Evolutionary conservation across 2,329 filamentous ascomycete species (phyloP), one percentile per base, ranked within the genome.

Genomic region (Cladosporium sp.): DNA sequence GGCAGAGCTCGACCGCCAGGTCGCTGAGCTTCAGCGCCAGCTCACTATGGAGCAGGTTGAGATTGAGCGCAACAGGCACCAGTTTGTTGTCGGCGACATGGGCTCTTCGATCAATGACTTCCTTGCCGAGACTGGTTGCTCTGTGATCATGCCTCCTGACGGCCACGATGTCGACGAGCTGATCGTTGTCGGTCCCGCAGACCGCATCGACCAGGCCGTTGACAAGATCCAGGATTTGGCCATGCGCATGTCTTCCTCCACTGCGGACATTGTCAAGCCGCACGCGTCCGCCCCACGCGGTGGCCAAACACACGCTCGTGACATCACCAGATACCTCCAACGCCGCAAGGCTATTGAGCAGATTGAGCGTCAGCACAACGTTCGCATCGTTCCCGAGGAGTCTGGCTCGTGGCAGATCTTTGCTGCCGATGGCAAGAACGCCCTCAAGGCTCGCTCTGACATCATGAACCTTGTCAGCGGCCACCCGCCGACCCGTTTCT

Each of bases 11-110:
- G 90, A 96, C 70, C 83, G 83, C 43, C 81, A 85, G 52, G 89
- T 84, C 6, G 81, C 85, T 54, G 80, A 92, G 64, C 80, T 99
- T 18, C 83, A 85, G 58, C 81, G 82, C 53, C 83, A 88, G 65
- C 76, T 97, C 43, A 82, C 85, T 37, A 75, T 93, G 43, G 83
- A 93, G 60, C 85, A 95, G 68, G 75, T 90, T 37, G 81, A 86
- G 5, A 89, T 97, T 60, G 87, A 92, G 68, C 85, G 86, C 55
- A 89, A 89, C 43, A 84, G 89, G 45, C 93, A 97, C 68, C 91
- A 95, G 68, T 97, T 96, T 75, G 93, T 99, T 64, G 84, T 96
- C 56, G 92, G 92, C 45, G 84, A 92, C 55, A 81, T 85, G 55
- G 90, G 88, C 54, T 80, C 88, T 55, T 84, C 88, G 15, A 77